Evolutionary conservation across 441 rosid species (phyloP).

Genomic region (Flueggea neowawraea): DNA sequence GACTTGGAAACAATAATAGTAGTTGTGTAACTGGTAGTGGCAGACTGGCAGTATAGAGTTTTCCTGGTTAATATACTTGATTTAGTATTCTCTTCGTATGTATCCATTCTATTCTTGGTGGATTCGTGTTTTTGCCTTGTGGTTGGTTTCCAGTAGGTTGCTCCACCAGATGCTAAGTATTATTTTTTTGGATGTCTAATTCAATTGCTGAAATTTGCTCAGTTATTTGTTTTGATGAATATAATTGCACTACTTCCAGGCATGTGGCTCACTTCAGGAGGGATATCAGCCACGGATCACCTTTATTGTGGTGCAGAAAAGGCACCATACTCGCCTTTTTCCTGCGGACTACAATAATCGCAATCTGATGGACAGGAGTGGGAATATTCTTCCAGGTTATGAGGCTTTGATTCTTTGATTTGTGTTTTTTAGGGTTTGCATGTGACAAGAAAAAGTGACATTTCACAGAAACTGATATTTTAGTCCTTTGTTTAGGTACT

Average conservation of each 20-base stretch:
- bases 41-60: background rate
- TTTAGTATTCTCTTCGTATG: no score
- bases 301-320: slow-evolving; percentile 77
- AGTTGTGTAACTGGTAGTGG: background rate
- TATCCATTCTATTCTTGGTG: no score
- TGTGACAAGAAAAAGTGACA: no score
- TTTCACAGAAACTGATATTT: background rate
- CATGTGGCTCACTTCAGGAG: slow-evolving; percentile 56
- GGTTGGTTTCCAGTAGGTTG: no score
- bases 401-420: background rate
- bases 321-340: slow-evolving; percentile 82
- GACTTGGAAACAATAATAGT: background rate
- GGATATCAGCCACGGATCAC: slow-evolving; percentile 67
- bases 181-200: background rate
- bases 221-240: background rate
- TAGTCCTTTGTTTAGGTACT: slow-evolving; percentile 41
- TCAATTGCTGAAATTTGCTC: background rate
- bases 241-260: slow-evolving; percentile 30
- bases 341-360: slow-evolving; percentile 36
- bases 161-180: background rate
- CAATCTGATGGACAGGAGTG: slow-evolving; percentile 45
- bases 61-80: no score
- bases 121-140: no score
- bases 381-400: slow-evolving; percentile 73
- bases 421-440: no score